Percentiles rank a stretch among this genome's conserved stretches.
phyloP scores from a whole-genome alignment of 306 rosid species.

The Dryas alaskensis region DNA sequence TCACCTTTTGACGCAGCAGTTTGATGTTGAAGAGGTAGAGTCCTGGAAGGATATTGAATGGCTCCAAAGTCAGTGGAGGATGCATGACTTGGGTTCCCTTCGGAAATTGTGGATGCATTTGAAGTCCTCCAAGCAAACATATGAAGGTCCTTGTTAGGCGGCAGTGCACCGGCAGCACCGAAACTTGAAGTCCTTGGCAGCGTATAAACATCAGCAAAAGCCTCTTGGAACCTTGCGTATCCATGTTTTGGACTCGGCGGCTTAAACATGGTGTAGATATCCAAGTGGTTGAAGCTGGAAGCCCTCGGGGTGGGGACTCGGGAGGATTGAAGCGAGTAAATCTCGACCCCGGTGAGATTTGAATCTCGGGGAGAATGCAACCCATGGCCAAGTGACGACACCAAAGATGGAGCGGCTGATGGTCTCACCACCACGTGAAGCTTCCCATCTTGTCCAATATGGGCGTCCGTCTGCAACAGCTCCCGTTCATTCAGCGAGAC shows the following conservation, averaged over 20 bases:
- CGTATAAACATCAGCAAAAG: conserved; percentile 51
- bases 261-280: conserved; percentile 81
- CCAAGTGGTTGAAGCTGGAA: conserved; percentile 76
- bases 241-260: conserved; percentile 85
- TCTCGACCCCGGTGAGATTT: conserved; percentile 78
- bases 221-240: conserved; percentile 51
- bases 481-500: conserved; percentile 74
- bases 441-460: conserved; percentile 81
- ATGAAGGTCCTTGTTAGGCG: conserved; percentile 64
- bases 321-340: conserved; percentile 80
- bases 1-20: conserved; percentile 55
- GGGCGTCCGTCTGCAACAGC: conserved; percentile 61
- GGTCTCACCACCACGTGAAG: conserved; percentile 69
- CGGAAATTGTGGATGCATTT: conserved; percentile 78
- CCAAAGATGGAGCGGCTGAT: conserved; percentile 59
- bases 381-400: conserved; percentile 53
- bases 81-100: conserved; percentile 66
- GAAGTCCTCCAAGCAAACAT: conserved; percentile 88
- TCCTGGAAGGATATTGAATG: conserved; percentile 48
- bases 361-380: conserved; percentile 67
- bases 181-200: conserved; percentile 66
- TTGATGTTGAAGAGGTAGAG: conserved; percentile 36
- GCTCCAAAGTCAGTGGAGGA: conserved; percentile 52
- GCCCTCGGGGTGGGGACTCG: conserved; percentile 82
- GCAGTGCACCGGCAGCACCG: conserved; percentile 34